Percentiles rank a stretch among this genome's conserved stretches.
Conservation (phyloP, 2,329 filamentous ascomycete species). For the Alternaria burnsii region DNA sequence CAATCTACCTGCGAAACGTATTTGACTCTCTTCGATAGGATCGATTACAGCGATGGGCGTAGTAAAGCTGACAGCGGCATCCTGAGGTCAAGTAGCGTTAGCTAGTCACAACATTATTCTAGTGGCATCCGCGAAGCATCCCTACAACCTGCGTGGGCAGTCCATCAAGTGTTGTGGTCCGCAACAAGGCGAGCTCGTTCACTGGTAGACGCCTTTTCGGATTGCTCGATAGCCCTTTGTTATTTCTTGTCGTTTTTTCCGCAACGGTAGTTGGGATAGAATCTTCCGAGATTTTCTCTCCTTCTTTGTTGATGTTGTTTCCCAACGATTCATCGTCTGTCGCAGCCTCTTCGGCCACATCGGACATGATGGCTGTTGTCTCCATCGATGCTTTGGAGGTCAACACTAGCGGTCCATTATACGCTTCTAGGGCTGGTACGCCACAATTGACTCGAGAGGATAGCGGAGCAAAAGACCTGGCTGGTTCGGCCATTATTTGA, state of each 20-base stretch:
- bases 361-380: not conserved
- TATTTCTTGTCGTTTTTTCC: not conserved
- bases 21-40: constrained; percentile 41
- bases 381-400: not conserved
- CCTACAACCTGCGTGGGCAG: constrained; percentile 40
- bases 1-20: not conserved
- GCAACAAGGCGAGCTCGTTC: constrained; percentile 38
- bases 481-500: not conserved
- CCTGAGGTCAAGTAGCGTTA: constrained; percentile 26
- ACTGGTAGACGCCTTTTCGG: constrained; percentile 35
- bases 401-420: not conserved
- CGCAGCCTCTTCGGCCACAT: not conserved
- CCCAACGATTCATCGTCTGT: not conserved
- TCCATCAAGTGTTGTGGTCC: constrained; percentile 39
- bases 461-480: not conserved
- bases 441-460: not conserved
- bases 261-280: not conserved
- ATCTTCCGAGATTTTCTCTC: not conserved
- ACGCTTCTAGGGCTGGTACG: not conserved
- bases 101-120: constrained; percentile 1
- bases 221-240: constrained; percentile 9
- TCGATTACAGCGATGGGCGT: constrained; percentile 25
- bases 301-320: not conserved
- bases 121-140: constrained; percentile 1
- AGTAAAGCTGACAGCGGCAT: constrained; percentile 11